These are phyloP conservation scores for Schizonepeta tenuifolia DNA, from an alignment of 257 asterid genomes.

Conservation along the genomic window DNA sequence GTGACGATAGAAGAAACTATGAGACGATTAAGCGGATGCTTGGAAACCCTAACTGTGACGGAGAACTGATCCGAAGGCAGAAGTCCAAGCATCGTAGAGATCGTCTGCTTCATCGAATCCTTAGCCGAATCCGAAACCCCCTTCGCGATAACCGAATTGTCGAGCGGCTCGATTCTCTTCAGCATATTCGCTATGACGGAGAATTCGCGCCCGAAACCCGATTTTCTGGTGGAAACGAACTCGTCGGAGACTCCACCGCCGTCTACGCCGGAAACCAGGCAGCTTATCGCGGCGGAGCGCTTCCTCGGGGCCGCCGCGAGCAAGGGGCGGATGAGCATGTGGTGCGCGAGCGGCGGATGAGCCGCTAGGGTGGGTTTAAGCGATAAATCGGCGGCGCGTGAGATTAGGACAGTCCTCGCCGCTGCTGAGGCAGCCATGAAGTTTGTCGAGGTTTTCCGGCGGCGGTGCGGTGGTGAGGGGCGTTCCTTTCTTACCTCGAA, in stretches of 20 bases:
- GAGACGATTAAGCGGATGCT: constrained; percentile 75
- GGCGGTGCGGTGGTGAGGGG: constrained; percentile 31
- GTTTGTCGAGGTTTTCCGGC: constrained; percentile 36
- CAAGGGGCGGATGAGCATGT: constrained; percentile 57
- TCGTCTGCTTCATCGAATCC: constrained; percentile 99
- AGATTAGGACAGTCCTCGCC: constrained; percentile 54
- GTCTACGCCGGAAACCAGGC: constrained; percentile 85
- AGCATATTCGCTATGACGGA: constrained; percentile 87
- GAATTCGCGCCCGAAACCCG: constrained; percentile 81
- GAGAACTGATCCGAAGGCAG: constrained; percentile 93
- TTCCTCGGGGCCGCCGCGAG: constrained; percentile 44
- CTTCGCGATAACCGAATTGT: constrained; percentile 72
- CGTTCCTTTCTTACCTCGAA: constrained; percentile 22
- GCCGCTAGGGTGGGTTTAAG: constrained; percentile 43
- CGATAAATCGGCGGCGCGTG: constrained; percentile 62
- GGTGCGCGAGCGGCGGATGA: constrained; percentile 43
- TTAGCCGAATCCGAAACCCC: constrained; percentile 91
- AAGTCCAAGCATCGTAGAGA: constrained; percentile 96
- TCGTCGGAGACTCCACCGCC: constrained; percentile 98
- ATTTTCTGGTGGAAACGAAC: constrained; percentile 82
- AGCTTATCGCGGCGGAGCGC: constrained; percentile 44
- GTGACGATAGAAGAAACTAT: constrained; percentile 85
- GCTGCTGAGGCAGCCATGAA: constrained; percentile 69
- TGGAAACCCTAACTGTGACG: constrained; percentile 71
- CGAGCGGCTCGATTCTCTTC: constrained; percentile 89